phyloP scores from a whole-genome alignment of 495 filamentous ascomycete genomes.

The Aspergillus saccharolyticus region DNA sequence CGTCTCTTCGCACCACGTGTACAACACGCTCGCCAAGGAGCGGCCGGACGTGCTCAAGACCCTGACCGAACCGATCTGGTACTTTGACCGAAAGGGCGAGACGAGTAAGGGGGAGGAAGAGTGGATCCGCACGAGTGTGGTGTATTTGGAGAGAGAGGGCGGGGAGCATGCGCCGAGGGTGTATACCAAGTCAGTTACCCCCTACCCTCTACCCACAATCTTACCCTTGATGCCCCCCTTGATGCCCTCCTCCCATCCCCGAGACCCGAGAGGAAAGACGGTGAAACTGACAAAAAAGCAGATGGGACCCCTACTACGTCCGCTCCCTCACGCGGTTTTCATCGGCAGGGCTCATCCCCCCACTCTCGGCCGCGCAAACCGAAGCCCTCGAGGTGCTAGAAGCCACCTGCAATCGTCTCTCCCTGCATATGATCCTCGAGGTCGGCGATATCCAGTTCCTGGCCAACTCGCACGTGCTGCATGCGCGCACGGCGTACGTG shows the following conservation, averaged over 20 bases:
- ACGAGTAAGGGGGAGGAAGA: constrained; percentile 66
- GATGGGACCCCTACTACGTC: constrained; percentile 80
- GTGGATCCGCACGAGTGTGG: constrained; percentile 66
- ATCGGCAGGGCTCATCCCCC: constrained; percentile 59
- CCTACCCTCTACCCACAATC: not conserved
- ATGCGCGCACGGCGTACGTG: constrained; percentile 62
- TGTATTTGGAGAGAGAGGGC: constrained; percentile 62
- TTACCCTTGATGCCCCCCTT: no score
- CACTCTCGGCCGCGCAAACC: constrained; percentile 56
- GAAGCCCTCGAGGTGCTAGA: constrained; percentile 64
- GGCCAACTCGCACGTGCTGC: constrained; percentile 62
- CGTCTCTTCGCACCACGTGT: constrained; percentile 73
- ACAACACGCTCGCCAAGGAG: constrained; percentile 69
- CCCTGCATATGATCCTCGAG: constrained; percentile 73
- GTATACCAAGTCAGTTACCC: constrained; percentile 46
- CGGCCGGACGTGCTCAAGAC: constrained; percentile 74
- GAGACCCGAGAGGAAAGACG: no score
- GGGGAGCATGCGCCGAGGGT: constrained; percentile 43
- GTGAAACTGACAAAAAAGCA: constrained; percentile 28
- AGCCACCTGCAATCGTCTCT: constrained; percentile 56
- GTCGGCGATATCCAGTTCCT: constrained; percentile 78
- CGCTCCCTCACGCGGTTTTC: constrained; percentile 62
- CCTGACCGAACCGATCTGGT: constrained; percentile 77
- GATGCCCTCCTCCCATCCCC: not conserved
- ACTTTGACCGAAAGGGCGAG: constrained; percentile 93